These are phyloP conservation scores for Gossypium stocksii DNA, from an alignment of 345 rosid species.

Conservation along the genomic window DNA sequence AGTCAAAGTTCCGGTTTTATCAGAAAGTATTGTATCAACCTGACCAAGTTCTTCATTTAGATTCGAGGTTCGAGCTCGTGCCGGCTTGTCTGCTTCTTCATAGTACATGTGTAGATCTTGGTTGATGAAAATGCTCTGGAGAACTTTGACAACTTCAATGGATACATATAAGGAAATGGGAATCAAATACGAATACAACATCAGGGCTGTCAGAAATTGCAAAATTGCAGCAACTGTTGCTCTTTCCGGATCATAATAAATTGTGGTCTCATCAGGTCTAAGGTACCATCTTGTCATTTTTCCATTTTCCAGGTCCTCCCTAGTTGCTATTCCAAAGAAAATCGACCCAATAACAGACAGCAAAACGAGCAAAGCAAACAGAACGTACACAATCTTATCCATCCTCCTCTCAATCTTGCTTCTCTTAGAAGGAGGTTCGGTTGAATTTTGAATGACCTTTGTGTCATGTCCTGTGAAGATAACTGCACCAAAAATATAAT, in stretches of 20 bases:
- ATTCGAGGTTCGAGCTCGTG: constrained; percentile 88
- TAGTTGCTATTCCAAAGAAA: constrained; percentile 68
- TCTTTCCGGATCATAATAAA: constrained; percentile 56
- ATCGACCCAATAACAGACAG: constrained; percentile 66
- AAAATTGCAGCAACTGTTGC: constrained; percentile 58
- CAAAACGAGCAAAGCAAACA: constrained; percentile 54
- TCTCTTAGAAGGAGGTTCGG: constrained; percentile 90
- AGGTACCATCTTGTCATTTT: constrained; percentile 92
- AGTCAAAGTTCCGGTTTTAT: constrained; percentile 94
- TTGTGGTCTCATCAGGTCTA: constrained; percentile 64
- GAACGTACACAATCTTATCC: constrained; percentile 71
- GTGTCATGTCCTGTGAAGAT: constrained; percentile 89
- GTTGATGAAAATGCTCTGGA: constrained; percentile 87
- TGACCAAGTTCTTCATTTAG: constrained; percentile 98
- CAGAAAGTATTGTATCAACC: constrained; percentile 83
- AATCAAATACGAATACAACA: constrained; percentile 86
- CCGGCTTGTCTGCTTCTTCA: constrained; percentile 85
- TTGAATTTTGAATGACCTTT: constrained; percentile 89
- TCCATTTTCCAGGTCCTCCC: constrained; percentile 56
- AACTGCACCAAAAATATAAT: constrained; percentile 79
- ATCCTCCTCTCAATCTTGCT: constrained; percentile 81
- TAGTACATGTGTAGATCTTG: constrained; percentile 77
- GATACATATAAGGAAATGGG: constrained; percentile 93
- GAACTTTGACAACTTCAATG: constrained; percentile 85
- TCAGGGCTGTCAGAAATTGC: constrained; percentile 81